These are phyloP conservation scores for Talaromyces funiculosus DNA, from an alignment of 2,329 filamentous ascomycete species.

Conservation along the genomic window DNA sequence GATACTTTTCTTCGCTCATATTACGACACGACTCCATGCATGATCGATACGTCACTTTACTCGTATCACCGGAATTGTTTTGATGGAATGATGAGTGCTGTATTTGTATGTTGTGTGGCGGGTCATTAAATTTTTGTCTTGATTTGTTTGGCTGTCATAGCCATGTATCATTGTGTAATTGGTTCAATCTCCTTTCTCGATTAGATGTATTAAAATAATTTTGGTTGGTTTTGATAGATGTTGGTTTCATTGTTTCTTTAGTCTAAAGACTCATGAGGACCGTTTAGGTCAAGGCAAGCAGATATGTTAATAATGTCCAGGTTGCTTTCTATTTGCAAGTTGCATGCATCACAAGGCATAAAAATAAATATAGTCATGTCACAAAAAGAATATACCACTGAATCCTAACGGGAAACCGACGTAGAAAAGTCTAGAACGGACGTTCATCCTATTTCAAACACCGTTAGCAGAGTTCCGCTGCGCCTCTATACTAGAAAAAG, in stretches of 20 bases:
- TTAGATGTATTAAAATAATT: neutral
- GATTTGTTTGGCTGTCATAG: neutral
- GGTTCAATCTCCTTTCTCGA: neutral
- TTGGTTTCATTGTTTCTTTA: neutral
- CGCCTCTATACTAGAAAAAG: no score
- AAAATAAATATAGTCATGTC: neutral
- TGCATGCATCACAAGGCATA: neutral
- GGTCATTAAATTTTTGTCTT: neutral
- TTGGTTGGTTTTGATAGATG: neutral
- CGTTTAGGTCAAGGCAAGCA: neutral
- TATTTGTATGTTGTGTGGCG: neutral
- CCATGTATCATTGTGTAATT: conserved; percentile 1
- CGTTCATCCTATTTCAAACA: neutral
- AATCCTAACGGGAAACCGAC: neutral
- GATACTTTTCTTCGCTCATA: neutral
- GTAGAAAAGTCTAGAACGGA: neutral
- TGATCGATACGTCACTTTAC: neutral
- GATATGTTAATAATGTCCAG: neutral
- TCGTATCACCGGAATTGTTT: neutral
- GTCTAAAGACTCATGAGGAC: neutral
- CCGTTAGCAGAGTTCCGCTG: neutral
- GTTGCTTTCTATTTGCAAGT: neutral
- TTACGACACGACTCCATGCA: neutral
- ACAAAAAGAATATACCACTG: neutral
- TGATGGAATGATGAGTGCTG: neutral